A percentile compares a stretch with the other conserved stretches of the same genome.
phyloP scores from a whole-genome alignment of 139 green algal species.

The Closterium sp. region DNA sequence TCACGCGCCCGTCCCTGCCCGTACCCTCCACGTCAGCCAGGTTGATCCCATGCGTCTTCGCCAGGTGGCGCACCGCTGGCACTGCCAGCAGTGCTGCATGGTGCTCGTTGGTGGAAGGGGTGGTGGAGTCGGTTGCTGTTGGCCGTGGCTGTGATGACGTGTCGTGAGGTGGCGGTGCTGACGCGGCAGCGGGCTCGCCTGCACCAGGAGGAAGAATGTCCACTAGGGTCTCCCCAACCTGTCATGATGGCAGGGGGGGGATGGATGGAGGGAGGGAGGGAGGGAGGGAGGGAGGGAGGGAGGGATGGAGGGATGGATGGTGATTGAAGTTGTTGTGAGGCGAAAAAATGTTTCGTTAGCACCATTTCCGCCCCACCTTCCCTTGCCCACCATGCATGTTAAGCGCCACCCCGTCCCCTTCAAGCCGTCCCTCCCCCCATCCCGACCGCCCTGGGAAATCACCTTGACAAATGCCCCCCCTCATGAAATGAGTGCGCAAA shows the following conservation, averaged over 20 bases:
- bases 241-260: not conserved
- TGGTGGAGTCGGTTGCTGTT: not conserved
- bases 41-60: constrained; percentile 66
- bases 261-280: not conserved
- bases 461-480: too few relatives aligned
- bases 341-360: not conserved
- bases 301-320: too few relatives aligned
- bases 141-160: not conserved
- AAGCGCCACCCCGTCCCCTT: too few relatives aligned
- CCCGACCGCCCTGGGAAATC: too few relatives aligned
- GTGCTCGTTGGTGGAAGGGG: too few relatives aligned
- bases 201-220: constrained; percentile 61
- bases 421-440: not conserved
- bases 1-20: constrained; percentile 70
- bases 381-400: too few relatives aligned
- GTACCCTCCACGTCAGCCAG: constrained; percentile 55
- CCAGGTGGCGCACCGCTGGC: constrained; percentile 66
- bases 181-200: constrained; percentile 1
- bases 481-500: too few relatives aligned
- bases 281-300: too few relatives aligned
- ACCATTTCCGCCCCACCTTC: not conserved
- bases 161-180: not conserved
- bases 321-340: too few relatives aligned
- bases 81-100: constrained; percentile 4
- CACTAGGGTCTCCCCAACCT: constrained; percentile 74